phyloP scores from a whole-genome alignment of 306 rosid species.

The Prunus mongolica region DNA sequence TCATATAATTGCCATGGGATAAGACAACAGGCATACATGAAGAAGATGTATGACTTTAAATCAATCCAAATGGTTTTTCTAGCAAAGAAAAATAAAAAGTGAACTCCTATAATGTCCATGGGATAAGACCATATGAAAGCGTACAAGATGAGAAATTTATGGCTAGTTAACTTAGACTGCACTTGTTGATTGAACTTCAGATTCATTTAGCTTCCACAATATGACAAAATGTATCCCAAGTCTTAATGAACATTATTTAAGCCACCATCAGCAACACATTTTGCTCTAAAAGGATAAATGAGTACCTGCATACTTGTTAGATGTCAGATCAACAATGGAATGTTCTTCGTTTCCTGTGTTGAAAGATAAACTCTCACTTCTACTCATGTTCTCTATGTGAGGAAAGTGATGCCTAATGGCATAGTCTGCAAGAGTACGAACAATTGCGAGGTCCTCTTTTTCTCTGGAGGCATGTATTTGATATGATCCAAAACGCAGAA shows the following conservation, averaged over 20 bases:
- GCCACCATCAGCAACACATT: no score
- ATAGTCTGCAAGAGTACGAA: conserved; percentile 82
- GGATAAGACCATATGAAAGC: neutral
- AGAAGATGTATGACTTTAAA: neutral
- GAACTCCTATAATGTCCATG: neutral
- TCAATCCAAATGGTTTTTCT: neutral
- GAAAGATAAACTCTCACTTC: conserved; percentile 82
- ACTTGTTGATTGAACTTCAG: neutral
- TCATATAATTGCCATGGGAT: neutral
- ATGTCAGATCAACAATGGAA: conserved; percentile 89
- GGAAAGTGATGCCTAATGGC: conserved; percentile 85
- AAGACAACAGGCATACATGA: neutral
- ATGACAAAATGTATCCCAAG: neutral
- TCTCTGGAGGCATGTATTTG: conserved; percentile 89
- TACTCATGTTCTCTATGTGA: conserved; percentile 79
- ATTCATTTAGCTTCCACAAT: neutral
- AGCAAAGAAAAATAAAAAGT: neutral
- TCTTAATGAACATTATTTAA: neutral
- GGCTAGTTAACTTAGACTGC: neutral
- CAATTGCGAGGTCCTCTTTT: conserved; percentile 68
- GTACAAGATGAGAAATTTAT: neutral
- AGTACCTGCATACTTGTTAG: conserved; percentile 96
- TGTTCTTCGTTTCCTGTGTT: conserved; percentile 69
- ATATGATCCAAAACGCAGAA: conserved; percentile 94
- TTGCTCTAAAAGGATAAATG: no score